Evolutionary conservation across 2,329 filamentous ascomycete genomes (phyloP).

Genomic region (Xylariaceae sp.): DNA sequence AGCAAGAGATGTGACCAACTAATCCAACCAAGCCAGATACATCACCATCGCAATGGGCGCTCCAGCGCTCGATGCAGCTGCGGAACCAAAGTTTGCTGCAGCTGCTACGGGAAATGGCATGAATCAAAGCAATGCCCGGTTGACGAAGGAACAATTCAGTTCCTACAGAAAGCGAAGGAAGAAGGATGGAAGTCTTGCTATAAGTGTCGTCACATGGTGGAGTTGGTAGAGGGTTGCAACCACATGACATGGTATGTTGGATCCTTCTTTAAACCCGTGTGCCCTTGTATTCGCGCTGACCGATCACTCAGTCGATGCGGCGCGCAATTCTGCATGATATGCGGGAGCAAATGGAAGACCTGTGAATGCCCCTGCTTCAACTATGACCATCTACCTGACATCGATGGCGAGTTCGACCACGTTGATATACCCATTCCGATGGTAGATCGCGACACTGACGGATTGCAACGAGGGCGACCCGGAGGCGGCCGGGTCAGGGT

Average conservation of each 20-base stretch:
- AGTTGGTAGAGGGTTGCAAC: constrained; percentile 79
- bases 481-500: constrained; percentile 17
- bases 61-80: constrained; percentile 72
- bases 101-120: constrained; percentile 76
- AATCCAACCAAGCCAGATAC: constrained; percentile 72
- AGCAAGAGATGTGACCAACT: constrained; percentile 69
- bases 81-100: constrained; percentile 69
- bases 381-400: constrained; percentile 41
- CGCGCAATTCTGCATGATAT: constrained; percentile 85
- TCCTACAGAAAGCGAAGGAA: constrained; percentile 64
- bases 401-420: constrained; percentile 52
- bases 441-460: constrained; percentile 28
- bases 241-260: constrained; percentile 77
- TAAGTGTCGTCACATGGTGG: constrained; percentile 70
- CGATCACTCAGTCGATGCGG: constrained; percentile 60
- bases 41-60: constrained; percentile 51
- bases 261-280: too few species aligned
- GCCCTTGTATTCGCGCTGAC: constrained; percentile 4
- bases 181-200: constrained; percentile 75
- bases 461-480: constrained; percentile 27
- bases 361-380: constrained; percentile 83
- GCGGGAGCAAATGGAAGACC: constrained; percentile 76
- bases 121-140: constrained; percentile 65
- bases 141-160: constrained; percentile 62
- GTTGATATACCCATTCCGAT: constrained; percentile 47